Evolutionary conservation across 1,284 basidiomycete species (phyloP).

Genomic region (Peniophora sp.): DNA sequence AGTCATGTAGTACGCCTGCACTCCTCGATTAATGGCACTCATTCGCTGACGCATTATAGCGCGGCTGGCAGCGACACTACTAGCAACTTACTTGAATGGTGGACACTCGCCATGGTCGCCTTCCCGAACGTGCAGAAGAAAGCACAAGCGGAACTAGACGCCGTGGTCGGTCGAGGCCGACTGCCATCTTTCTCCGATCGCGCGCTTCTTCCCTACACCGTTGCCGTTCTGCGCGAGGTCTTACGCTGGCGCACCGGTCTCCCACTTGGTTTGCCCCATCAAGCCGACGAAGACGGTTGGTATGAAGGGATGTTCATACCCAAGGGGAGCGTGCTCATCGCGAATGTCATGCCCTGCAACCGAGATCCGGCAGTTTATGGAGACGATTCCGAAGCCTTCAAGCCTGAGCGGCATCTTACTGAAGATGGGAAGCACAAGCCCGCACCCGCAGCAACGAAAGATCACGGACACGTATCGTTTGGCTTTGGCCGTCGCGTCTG

Average conservation of each 20-base stretch:
- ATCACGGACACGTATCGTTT: neutral
- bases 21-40: neutral
- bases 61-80: slow-evolving; percentile 3
- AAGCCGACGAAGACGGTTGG: slow-evolving; percentile 8
- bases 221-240: slow-evolving; percentile 8
- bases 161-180: slow-evolving; percentile 7
- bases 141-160: slow-evolving; percentile 10
- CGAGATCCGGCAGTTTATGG: neutral
- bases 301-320: slow-evolving; percentile 15
- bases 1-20: neutral
- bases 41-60: neutral
- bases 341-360: slow-evolving; percentile 8
- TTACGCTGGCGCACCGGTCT: slow-evolving; percentile 6
- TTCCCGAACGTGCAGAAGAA: slow-evolving; percentile 6
- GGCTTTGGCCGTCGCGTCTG: neutral
- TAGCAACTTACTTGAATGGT: slow-evolving; percentile 3
- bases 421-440: neutral
- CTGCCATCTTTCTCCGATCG: slow-evolving; percentile 6
- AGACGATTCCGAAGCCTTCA: neutral
- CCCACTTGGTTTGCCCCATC: slow-evolving; percentile 7
- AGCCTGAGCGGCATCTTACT: neutral
- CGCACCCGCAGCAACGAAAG: neutral
- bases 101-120: slow-evolving; percentile 8
- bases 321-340: slow-evolving; percentile 10
- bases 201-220: slow-evolving; percentile 5